phyloP scores from a whole-genome alignment of 805 yeast genomes.

The Ogataea wickerhamii region DNA sequence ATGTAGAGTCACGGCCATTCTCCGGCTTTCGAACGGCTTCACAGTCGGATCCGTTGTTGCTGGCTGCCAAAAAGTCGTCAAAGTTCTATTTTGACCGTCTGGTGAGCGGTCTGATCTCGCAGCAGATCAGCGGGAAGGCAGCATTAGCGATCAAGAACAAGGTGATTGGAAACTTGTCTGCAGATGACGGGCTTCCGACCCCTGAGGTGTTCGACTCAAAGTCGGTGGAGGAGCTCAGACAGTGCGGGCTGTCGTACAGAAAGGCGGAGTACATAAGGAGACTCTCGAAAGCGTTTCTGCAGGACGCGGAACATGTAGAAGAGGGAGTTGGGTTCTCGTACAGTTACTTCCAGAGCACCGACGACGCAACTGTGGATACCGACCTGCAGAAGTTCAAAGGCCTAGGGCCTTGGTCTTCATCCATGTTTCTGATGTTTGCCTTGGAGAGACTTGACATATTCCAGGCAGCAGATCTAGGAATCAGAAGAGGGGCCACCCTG shows the following conservation, averaged over 20 bases:
- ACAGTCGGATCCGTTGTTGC: background rate
- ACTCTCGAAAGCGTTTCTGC: conserved; percentile 49
- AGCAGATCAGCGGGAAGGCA: conserved; percentile 79
- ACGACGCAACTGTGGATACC: conserved; percentile 12
- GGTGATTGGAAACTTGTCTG: conserved; percentile 13
- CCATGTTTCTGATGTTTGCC: conserved; percentile 78
- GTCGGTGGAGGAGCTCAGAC: conserved; percentile 47
- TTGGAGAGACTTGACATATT: conserved; percentile 65
- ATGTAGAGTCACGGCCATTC: conserved; percentile 12
- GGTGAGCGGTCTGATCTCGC: conserved; percentile 54
- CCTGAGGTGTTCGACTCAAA: conserved; percentile 44
- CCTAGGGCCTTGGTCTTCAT: conserved; percentile 82
- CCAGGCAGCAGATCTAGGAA: conserved; percentile 77
- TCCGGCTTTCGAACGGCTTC: conserved; percentile 6
- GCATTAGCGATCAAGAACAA: conserved; percentile 60
- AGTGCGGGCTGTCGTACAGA: conserved; percentile 64
- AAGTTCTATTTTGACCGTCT: conserved; percentile 40
- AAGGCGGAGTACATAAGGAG: conserved; percentile 63
- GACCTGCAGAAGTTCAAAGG: conserved; percentile 49
- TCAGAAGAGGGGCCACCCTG: conserved; percentile 72
- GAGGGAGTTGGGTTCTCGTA: conserved; percentile 15
- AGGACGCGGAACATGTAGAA: conserved; percentile 17
- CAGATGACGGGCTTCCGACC: conserved; percentile 40
- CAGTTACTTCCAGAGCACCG: conserved; percentile 16
- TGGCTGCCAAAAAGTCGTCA: conserved; percentile 5